Evolutionary conservation across 805 yeast genomes (phyloP), one percentile per base, ranked within the genome.

Genomic region (Scheffersomyces coipomensis): DNA sequence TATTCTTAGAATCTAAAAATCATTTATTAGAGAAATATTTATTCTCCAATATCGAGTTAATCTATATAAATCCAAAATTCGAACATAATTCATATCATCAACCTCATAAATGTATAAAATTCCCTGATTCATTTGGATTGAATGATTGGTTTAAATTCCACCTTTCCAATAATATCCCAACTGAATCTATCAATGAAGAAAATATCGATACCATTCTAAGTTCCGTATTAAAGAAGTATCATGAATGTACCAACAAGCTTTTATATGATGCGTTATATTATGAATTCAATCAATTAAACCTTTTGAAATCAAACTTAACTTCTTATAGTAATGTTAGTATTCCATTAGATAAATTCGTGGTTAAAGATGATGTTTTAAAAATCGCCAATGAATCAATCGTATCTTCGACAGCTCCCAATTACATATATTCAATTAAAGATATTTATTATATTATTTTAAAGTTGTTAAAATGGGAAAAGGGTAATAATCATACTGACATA

Each of bases 121-220:
- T 40, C 21, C 47, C 47, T 6, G 25, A 22, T 40, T 38, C 38
- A 15, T 44, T 29, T 30, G 47, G 47, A n/a, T 27, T 40, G 23
- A 30, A 16, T 10, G 37, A 34, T 33, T 37, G 37, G 35, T 26
- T 44, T 17, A 35, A 27, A 15, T 19, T n/a, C 10, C 27, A 29
- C 10, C 18, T 42, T 22, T 4, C 17, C 2, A 9, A 24, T n/a
- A 13, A 5, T 5, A 15, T 27, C 5, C 11, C 10, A 5, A 32
- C 10, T 26, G 11, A 21, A 10, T 13, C 10, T 23, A 19, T 35
- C 10, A 24, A 30, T 29, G 42, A 13, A n/a, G 33, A 29, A 22
- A 18, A 23, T 10, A 19, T 27, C 11, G 29, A 17, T 10, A 9
- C 11, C n/a, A 27, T 35, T 7, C 30, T 33, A 2, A 27, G 19